Percentiles rank a stretch among this genome's conserved stretches.
These are phyloP conservation scores for Gnomoniopsis sp. DNA, from an alignment of 2,329 filamentous ascomycete species.

Conservation along the genomic window DNA sequence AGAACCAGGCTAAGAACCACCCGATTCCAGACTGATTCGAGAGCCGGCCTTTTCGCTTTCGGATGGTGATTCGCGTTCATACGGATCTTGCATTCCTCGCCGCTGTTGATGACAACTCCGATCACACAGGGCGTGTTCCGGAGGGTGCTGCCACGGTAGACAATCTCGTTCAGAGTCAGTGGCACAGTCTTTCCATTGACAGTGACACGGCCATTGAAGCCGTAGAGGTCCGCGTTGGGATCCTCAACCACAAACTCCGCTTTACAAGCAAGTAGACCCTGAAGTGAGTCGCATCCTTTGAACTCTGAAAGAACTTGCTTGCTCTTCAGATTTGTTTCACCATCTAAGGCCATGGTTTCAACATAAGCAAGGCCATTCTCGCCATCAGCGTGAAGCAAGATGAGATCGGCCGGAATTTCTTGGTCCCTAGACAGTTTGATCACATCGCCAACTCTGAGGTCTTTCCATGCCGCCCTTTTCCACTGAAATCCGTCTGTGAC, in stretches of 20 bases:
- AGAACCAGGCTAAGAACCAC: slow-evolving; percentile 77
- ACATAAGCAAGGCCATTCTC: slow-evolving; percentile 78
- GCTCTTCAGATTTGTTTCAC: slow-evolving; percentile 78
- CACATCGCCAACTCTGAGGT: slow-evolving; percentile 48
- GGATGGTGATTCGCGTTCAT: slow-evolving; percentile 86
- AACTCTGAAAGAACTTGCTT: slow-evolving; percentile 65
- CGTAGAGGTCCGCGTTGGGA: slow-evolving; percentile 74
- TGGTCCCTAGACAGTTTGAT: slow-evolving; percentile 63
- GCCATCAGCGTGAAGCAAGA: slow-evolving; percentile 73
- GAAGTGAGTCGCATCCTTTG: slow-evolving; percentile 53
- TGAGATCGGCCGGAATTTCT: slow-evolving; percentile 76
- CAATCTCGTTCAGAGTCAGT: slow-evolving; percentile 74
- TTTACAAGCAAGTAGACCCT: slow-evolving; percentile 48
- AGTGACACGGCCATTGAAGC: slow-evolving; percentile 67
- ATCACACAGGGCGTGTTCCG: slow-evolving; percentile 73
- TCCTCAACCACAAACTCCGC: slow-evolving; percentile 71
- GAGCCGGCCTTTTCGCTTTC: slow-evolving; percentile 69
- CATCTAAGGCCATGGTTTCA: slow-evolving; percentile 81
- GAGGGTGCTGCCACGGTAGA: slow-evolving; percentile 82
- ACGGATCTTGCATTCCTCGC: slow-evolving; percentile 80
- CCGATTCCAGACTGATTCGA: slow-evolving; percentile 70
- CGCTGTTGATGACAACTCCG: slow-evolving; percentile 81
- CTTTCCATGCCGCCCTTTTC: slow-evolving; percentile 44
- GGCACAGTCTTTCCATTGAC: slow-evolving; percentile 58
- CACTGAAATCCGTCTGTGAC: slow-evolving; percentile 40